phyloP scores from a whole-genome alignment of 2,329 filamentous ascomycete genomes.

The Aspergillus aculeatus region DNA sequence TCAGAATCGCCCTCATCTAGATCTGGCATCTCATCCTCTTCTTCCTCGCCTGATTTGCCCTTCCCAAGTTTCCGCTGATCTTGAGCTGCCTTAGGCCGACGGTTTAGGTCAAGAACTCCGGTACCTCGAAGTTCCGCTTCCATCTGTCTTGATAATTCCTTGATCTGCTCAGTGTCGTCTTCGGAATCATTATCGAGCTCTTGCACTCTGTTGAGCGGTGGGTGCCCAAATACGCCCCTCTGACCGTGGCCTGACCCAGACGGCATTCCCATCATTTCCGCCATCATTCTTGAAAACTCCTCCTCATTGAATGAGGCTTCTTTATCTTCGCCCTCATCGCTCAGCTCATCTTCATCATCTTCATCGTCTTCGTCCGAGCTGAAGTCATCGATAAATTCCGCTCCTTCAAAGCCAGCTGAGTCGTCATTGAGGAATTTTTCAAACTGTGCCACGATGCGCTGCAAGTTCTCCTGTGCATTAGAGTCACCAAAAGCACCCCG shows the following conservation, averaged over 20 bases:
- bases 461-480: conserved; percentile 58
- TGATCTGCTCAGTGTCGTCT: conserved; percentile 60
- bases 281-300: conserved; percentile 84
- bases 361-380: conserved; percentile 60
- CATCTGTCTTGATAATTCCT: conserved; percentile 46
- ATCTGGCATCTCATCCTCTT: conserved; percentile 24
- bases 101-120: conserved; percentile 44
- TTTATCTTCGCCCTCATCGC: conserved; percentile 67
- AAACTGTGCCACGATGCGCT: conserved; percentile 91
- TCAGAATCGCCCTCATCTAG: conserved; percentile 68
- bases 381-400: conserved; percentile 67
- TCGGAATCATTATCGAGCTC: conserved; percentile 52
- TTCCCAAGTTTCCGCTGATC: conserved; percentile 25
- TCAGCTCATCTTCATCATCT: conserved; percentile 54
- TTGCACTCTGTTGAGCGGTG: conserved; percentile 38
- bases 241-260: conserved; percentile 39
- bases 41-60: conserved; percentile 28
- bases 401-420: conserved; percentile 74
- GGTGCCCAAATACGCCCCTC: conserved; percentile 21
- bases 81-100: conserved; percentile 18
- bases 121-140: conserved; percentile 49
- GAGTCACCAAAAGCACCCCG: conserved; percentile 46
- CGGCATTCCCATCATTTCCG: conserved; percentile 79
- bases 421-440: conserved; percentile 89
- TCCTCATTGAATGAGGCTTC: conserved; percentile 79